phyloP scores from a whole-genome alignment of 2,329 filamentous ascomycete genomes.

The Colletotrichum incanum region DNA sequence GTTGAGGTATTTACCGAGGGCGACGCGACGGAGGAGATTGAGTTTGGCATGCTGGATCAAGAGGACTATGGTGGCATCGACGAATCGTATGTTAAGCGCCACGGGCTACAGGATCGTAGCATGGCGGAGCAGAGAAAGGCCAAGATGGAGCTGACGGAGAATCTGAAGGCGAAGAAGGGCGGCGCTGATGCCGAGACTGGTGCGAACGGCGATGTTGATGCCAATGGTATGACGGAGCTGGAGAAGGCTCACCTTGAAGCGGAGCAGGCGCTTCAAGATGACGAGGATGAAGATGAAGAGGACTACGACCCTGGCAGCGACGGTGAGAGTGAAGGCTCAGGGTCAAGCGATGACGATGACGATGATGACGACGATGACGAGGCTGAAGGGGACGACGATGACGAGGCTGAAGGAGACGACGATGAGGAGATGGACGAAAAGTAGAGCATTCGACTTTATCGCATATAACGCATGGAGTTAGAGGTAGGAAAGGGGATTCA shows the following conservation, averaged over 20 bases:
- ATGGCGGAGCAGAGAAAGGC: conserved; percentile 79
- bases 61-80: conserved; percentile 77
- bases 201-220: conserved; percentile 52
- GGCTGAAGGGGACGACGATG: conserved; percentile 58
- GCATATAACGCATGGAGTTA: not conserved
- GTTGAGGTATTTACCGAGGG: conserved; percentile 71
- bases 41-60: conserved; percentile 80
- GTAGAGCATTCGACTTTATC: not conserved
- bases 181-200: conserved; percentile 56
- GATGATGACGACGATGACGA: conserved; percentile 65
- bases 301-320: conserved; percentile 77
- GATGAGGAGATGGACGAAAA: conserved; percentile 38
- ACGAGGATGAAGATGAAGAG: conserved; percentile 76
- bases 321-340: conserved; percentile 72
- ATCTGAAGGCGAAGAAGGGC: conserved; percentile 65
- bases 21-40: conserved; percentile 71
- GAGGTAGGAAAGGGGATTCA: not conserved
- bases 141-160: conserved; percentile 74
- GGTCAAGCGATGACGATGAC: conserved; percentile 67
- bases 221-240: conserved; percentile 63
- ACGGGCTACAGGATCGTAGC: conserved; percentile 76
- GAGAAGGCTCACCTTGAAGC: conserved; percentile 65
- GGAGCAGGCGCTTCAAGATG: conserved; percentile 70
- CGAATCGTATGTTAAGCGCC: conserved; percentile 71
- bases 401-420: conserved; percentile 57